A percentile compares a stretch with the other conserved stretches of the same genome.
These are phyloP conservation scores for Hippophae rhamnoides DNA, from an alignment of 306 rosid genomes.

Conservation along the genomic window DNA sequence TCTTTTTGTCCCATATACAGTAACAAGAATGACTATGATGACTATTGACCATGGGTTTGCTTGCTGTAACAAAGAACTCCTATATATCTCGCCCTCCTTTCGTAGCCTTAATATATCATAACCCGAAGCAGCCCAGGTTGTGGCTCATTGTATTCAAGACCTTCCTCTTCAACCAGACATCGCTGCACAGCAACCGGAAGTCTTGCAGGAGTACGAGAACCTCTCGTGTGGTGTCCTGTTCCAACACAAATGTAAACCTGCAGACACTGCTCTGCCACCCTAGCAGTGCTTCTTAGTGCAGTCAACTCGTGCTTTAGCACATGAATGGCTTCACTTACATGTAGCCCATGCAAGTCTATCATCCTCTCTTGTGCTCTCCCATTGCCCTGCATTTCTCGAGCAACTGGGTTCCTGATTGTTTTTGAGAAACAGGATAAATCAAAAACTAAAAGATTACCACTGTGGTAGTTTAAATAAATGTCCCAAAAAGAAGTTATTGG, in stretches of 20 bases:
- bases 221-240: slow-evolving; percentile 91
- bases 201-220: slow-evolving; percentile 82
- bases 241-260: slow-evolving; percentile 86
- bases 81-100: slow-evolving; percentile 35
- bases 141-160: slow-evolving; percentile 73
- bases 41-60: slow-evolving; percentile 31
- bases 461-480: not conserved
- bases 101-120: slow-evolving; percentile 51
- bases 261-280: slow-evolving; percentile 62
- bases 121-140: slow-evolving; percentile 88
- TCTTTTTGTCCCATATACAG: slow-evolving; percentile 55
- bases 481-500: not conserved
- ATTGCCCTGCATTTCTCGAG: slow-evolving; percentile 57
- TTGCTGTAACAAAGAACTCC: slow-evolving; percentile 52
- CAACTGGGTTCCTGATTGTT: slow-evolving; percentile 60
- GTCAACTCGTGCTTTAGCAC: slow-evolving; percentile 74
- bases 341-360: slow-evolving; percentile 90
- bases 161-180: slow-evolving; percentile 87
- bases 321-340: slow-evolving; percentile 76
- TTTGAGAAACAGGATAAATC: not conserved
- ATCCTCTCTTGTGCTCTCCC: slow-evolving; percentile 84
- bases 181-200: slow-evolving; percentile 84
- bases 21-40: slow-evolving; percentile 77
- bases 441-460: not conserved
- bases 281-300: slow-evolving; percentile 66